phyloP scores from a whole-genome alignment of 2,329 filamentous ascomycete genomes.

The Colletotrichum sp. region DNA sequence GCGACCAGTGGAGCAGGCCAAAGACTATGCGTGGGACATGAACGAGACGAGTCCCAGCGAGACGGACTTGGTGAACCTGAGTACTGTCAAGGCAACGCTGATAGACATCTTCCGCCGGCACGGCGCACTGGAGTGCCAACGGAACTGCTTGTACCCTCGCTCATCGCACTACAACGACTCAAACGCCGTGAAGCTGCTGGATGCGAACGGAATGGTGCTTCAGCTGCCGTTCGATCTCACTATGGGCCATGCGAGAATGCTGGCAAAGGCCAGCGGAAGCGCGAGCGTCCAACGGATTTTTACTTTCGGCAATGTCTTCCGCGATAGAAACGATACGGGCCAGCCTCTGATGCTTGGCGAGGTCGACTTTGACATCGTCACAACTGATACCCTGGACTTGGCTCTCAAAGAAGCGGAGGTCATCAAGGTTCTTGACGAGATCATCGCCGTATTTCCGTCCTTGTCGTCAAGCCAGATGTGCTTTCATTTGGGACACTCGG shows the following conservation, averaged over 20 bases:
- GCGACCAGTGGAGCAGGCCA: conserved; percentile 76
- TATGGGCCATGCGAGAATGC: conserved; percentile 82
- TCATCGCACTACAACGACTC: conserved; percentile 74
- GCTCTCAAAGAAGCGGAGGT: conserved; percentile 92
- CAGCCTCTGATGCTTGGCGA: conserved; percentile 86
- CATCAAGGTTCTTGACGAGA: conserved; percentile 92
- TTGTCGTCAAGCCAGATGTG: conserved; percentile 77
- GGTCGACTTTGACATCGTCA: conserved; percentile 96
- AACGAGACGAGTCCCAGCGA: conserved; percentile 58
- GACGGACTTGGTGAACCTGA: conserved; percentile 71
- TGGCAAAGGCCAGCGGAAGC: conserved; percentile 72
- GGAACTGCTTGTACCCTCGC: conserved; percentile 80
- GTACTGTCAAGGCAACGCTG: conserved; percentile 76
- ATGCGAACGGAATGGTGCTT: conserved; percentile 83
- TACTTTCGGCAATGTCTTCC: conserved; percentile 86
- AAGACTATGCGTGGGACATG: conserved; percentile 82
- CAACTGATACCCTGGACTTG: conserved; percentile 78
- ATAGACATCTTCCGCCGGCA: conserved; percentile 84
- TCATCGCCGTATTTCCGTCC: conserved; percentile 80
- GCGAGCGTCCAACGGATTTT: conserved; percentile 77
- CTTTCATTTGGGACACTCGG: conserved; percentile 89
- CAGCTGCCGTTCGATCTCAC: conserved; percentile 96
- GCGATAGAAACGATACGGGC: conserved; percentile 78
- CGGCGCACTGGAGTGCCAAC: conserved; percentile 81
- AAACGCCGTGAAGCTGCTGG: conserved; percentile 80